phyloP scores from a whole-genome alignment of 345 rosid genomes.

The Ceriops decandra region DNA sequence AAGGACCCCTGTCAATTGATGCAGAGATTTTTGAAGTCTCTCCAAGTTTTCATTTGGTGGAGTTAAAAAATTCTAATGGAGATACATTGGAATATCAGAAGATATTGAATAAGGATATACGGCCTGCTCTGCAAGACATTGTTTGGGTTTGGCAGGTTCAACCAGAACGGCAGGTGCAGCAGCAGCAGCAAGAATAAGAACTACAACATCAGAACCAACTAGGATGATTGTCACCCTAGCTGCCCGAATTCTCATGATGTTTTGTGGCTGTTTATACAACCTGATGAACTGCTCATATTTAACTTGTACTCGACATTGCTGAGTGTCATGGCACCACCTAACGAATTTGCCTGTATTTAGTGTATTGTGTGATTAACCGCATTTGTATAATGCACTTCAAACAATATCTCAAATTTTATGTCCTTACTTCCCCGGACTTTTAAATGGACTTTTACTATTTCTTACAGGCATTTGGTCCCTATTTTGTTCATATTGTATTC shows the following conservation, averaged over 20 bases:
- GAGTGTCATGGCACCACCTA: neutral
- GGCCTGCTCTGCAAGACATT: constrained; percentile 24
- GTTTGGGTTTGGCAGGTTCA: constrained; percentile 23
- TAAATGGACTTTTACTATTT: no score
- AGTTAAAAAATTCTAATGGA: constrained; percentile 18
- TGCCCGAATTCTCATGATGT: neutral
- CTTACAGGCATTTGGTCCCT: no score
- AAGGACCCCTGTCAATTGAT: constrained; percentile 19
- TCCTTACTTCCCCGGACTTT: neutral
- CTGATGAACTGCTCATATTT: neutral
- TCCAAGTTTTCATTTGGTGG: constrained; percentile 22
- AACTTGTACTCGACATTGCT: neutral
- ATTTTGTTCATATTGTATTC: no score
- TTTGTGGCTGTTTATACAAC: neutral
- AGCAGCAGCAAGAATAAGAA: neutral
- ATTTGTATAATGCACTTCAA: neutral
- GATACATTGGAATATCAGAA: constrained; percentile 23
- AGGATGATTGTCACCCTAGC: neutral
- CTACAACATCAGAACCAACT: neutral
- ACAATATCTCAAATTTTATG: neutral
- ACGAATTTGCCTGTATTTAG: neutral
- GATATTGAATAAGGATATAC: constrained; percentile 16
- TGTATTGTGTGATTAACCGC: neutral
- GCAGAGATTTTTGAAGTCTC: constrained; percentile 25
- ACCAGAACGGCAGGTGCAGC: neutral